These are phyloP conservation scores for Candida namnaoensis DNA, from an alignment of 805 yeast genomes.

Conservation along the genomic window DNA sequence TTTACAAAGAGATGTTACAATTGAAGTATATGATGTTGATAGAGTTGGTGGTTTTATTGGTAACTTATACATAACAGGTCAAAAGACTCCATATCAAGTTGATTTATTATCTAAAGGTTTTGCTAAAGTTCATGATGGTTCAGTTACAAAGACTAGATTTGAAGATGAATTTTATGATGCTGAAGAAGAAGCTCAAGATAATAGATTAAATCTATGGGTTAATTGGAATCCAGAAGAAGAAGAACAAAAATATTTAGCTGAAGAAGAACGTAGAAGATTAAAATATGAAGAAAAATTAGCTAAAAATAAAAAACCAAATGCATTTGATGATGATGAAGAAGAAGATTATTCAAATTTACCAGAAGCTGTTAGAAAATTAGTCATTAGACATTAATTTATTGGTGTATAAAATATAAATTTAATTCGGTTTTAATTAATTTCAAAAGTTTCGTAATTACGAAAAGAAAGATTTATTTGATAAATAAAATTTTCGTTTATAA, in stretches of 20 bases:
- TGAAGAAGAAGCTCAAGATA: constrained; percentile 49
- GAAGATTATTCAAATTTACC: constrained; percentile 17
- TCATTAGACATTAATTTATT: constrained; percentile 5
- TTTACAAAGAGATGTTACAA: constrained; percentile 65
- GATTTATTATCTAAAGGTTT: constrained; percentile 53
- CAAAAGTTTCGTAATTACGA: too few relatives aligned
- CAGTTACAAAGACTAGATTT: constrained; percentile 49
- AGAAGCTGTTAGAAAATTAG: constrained; percentile 18
- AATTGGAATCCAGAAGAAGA: constrained; percentile 39
- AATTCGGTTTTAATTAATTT: too few relatives aligned
- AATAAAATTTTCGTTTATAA: too few relatives aligned
- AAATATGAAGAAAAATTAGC: constrained; percentile 16
- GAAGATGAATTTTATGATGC: constrained; percentile 48
- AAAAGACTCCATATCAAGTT: constrained; percentile 47
- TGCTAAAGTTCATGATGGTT: constrained; percentile 55
- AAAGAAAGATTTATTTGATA: too few relatives aligned
- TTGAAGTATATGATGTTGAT: constrained; percentile 63
- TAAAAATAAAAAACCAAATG: constrained; percentile 13
- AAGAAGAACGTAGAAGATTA: constrained; percentile 15
- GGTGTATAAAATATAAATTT: too few relatives aligned
- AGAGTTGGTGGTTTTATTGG: constrained; percentile 80
- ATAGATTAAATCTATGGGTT: constrained; percentile 60
- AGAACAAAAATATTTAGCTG: constrained; percentile 18
- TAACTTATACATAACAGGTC: constrained; percentile 44
- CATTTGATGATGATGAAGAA: constrained; percentile 12